These are phyloP conservation scores for Quercus glauca DNA, from an alignment of 306 rosid species.

Conservation along the genomic window DNA sequence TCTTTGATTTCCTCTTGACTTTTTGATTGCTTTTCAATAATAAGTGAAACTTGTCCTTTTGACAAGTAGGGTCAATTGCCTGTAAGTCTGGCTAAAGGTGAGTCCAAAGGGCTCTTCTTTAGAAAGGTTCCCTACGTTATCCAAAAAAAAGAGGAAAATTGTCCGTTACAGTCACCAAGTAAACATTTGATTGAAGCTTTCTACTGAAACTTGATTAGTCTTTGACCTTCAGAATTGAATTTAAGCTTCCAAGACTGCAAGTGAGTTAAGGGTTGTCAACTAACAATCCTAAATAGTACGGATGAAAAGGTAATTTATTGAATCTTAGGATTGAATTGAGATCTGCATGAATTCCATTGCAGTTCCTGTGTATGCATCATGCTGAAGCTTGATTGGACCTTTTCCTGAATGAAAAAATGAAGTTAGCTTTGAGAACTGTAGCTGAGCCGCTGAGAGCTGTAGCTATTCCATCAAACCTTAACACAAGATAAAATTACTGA, in stretches of 20 bases:
- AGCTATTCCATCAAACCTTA: too few relatives aligned
- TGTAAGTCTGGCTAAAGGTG: background rate
- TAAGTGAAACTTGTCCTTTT: background rate
- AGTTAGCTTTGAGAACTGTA: background rate
- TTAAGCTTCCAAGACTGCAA: background rate
- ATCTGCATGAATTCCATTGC: too few relatives aligned
- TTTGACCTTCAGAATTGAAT: background rate
- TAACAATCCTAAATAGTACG: too few relatives aligned
- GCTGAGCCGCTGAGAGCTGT: background rate
- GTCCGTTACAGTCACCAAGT: background rate
- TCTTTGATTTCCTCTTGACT: background rate
- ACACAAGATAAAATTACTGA: too few relatives aligned
- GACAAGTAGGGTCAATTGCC: background rate
- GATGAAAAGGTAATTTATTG: too few relatives aligned
- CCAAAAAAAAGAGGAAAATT: background rate
- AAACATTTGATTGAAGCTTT: background rate
- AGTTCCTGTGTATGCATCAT: too few relatives aligned
- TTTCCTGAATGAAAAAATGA: background rate
- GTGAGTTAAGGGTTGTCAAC: too few relatives aligned
- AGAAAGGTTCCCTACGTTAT: too few relatives aligned
- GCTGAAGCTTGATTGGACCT: background rate
- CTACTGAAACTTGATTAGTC: background rate
- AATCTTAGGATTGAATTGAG: too few relatives aligned
- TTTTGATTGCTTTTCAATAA: background rate
- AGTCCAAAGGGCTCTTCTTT: too few relatives aligned